Evolutionary conservation across 2,329 filamentous ascomycete species (phyloP).

Genomic region (Aureobasidium musti): DNA sequence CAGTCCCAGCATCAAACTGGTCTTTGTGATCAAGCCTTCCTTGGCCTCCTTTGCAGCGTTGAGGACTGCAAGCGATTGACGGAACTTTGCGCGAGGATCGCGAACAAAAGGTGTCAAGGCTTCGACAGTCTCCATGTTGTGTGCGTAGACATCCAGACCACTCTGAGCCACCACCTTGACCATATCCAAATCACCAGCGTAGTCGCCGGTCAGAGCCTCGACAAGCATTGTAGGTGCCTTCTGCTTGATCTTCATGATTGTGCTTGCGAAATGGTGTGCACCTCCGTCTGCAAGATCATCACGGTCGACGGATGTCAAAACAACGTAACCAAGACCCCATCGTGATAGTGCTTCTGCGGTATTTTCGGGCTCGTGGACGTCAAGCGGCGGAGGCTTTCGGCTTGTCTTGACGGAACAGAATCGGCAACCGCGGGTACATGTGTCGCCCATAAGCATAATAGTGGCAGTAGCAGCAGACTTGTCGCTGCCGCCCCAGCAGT

Average conservation of each 20-base stretch:
- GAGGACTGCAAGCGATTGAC: constrained; percentile 79
- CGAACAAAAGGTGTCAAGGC: constrained; percentile 85
- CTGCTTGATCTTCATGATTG: constrained; percentile 87
- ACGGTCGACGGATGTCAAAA: constrained; percentile 88
- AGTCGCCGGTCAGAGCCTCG: constrained; percentile 86
- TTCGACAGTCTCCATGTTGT: constrained; percentile 96
- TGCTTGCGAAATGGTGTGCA: constrained; percentile 87
- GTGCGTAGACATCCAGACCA: constrained; percentile 92
- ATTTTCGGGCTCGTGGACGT: constrained; percentile 95
- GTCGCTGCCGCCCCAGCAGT: constrained; percentile 92
- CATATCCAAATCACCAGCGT: constrained; percentile 81
- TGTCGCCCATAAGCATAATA: constrained; percentile 99
- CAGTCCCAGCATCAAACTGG: constrained; percentile 92
- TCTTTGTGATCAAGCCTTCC: constrained; percentile 90
- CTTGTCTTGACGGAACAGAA: constrained; percentile 97
- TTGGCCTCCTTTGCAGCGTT: constrained; percentile 76
- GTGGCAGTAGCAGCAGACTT: constrained; percentile 93
- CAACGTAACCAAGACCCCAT: constrained; percentile 96
- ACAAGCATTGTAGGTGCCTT: constrained; percentile 71
- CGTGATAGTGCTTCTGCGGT: constrained; percentile 88
- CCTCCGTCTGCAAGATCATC: constrained; percentile 91
- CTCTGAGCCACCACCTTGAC: constrained; percentile 80
- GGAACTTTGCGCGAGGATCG: constrained; percentile 85
- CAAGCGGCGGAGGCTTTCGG: constrained; percentile 73
- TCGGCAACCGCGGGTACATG: constrained; percentile 91